Evolutionary conservation across 2,329 filamentous ascomycete genomes (phyloP).

Genomic region (Colletotrichum incanum): DNA sequence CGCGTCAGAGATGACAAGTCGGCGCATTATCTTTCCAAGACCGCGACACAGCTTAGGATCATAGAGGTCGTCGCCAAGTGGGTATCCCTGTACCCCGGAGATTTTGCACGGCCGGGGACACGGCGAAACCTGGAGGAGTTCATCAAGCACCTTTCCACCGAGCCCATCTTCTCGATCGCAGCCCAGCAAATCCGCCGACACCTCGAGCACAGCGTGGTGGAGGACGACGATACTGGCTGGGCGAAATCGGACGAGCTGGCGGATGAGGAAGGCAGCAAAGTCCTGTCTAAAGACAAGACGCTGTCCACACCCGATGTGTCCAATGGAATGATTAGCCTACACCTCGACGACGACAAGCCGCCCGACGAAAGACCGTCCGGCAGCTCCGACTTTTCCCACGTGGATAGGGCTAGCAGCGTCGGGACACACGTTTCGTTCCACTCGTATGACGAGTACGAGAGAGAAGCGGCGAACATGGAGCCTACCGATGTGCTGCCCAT

Average conservation of each 20-base stretch:
- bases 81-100: constrained; percentile 91
- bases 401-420: constrained; percentile 57
- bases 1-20: constrained; percentile 76
- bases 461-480: constrained; percentile 80
- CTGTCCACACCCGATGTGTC: constrained; percentile 54
- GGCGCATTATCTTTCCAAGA: constrained; percentile 81
- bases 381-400: constrained; percentile 61
- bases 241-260: constrained; percentile 80
- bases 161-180: constrained; percentile 87
- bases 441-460: constrained; percentile 84
- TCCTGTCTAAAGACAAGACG: constrained; percentile 50
- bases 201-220: constrained; percentile 79
- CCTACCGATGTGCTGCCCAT: constrained; percentile 79
- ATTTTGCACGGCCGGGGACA: constrained; percentile 87
- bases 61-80: constrained; percentile 90
- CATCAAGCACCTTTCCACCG: constrained; percentile 79
- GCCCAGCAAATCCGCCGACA: constrained; percentile 88
- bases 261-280: constrained; percentile 54
- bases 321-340: constrained; percentile 64
- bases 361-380: constrained; percentile 61
- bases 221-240: constrained; percentile 96
- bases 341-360: constrained; percentile 62
- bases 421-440: constrained; percentile 71
- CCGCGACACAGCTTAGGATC: constrained; percentile 85
- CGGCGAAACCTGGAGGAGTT: constrained; percentile 82